These are phyloP conservation scores for Phalaenopsis equestris DNA, from an alignment of 106 monocot genomes.

Conservation along the genomic window DNA sequence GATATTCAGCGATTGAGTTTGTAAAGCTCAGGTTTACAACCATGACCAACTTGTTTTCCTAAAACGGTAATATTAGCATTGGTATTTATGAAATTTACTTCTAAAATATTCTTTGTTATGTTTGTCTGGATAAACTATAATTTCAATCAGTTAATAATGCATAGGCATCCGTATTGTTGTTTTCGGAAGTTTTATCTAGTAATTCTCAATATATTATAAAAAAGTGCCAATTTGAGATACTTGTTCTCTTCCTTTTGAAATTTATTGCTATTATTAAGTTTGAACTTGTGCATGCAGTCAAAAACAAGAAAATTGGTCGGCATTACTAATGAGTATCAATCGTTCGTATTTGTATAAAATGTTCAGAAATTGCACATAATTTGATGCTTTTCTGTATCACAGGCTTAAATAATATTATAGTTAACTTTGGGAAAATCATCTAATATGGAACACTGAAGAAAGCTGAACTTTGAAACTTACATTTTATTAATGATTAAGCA, in stretches of 20 bases:
- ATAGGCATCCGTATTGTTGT: no score
- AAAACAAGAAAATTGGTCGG: neutral
- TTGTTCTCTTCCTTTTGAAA: neutral
- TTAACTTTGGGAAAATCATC: neutral
- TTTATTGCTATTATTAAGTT: neutral
- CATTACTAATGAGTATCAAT: neutral
- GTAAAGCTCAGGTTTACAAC: neutral
- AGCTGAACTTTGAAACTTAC: neutral
- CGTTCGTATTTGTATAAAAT: neutral
- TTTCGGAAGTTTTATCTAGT: neutral
- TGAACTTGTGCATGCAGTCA: no score
- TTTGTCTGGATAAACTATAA: neutral
- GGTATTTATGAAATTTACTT: no score
- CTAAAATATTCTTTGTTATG: neutral
- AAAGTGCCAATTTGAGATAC: no score
- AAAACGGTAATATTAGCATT: no score
- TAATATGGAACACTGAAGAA: neutral
- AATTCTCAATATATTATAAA: neutral
- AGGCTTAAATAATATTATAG: neutral
- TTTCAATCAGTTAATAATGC: no score
- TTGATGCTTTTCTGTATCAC: neutral
- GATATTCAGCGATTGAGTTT: neutral
- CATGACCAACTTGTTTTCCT: neutral
- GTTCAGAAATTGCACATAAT: neutral
- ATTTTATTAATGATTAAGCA: neutral